Percentiles rank a stretch among this genome's conserved stretches.
These are phyloP conservation scores for Hemileia vastatrix DNA, from an alignment of 1,284 basidiomycete species.

Conservation along the genomic window DNA sequence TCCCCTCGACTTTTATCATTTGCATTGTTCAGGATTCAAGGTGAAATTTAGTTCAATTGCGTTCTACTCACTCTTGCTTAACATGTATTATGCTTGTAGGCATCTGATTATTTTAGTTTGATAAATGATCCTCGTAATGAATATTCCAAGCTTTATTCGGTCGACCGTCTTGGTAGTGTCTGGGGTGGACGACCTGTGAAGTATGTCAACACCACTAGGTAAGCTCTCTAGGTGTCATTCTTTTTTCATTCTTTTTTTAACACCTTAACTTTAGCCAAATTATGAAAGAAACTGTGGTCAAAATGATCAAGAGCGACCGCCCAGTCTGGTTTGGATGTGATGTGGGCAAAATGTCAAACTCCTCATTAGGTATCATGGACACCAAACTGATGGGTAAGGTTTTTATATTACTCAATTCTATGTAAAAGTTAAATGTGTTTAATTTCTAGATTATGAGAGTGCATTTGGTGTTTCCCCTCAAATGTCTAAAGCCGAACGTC, in stretches of 20 bases:
- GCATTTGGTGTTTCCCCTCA: conserved; percentile 54
- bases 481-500: conserved; percentile 70
- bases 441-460: conserved; percentile 10
- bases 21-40: conserved; percentile 49
- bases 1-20: conserved; percentile 57
- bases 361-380: conserved; percentile 68
- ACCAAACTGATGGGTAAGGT: conserved; percentile 58
- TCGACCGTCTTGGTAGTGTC: conserved; percentile 83
- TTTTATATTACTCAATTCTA: not conserved
- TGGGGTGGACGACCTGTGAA: conserved; percentile 72
- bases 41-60: conserved; percentile 14
- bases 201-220: conserved; percentile 79
- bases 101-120: conserved; percentile 66
- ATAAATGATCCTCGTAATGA: conserved; percentile 88
- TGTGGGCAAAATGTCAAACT: conserved; percentile 45
- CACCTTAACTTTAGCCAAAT: not conserved
- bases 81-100: conserved; percentile 7
- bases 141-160: conserved; percentile 75
- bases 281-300: conserved; percentile 24
- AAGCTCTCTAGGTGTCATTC: conserved; percentile 50
- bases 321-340: conserved; percentile 75
- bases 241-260: not conserved
- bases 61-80: not conserved
- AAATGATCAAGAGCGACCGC: conserved; percentile 72
- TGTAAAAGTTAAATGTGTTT: not conserved